Base-by-base conservation (phyloP, 805 yeast genomes). In the Debaryomyces castellii region DNA sequence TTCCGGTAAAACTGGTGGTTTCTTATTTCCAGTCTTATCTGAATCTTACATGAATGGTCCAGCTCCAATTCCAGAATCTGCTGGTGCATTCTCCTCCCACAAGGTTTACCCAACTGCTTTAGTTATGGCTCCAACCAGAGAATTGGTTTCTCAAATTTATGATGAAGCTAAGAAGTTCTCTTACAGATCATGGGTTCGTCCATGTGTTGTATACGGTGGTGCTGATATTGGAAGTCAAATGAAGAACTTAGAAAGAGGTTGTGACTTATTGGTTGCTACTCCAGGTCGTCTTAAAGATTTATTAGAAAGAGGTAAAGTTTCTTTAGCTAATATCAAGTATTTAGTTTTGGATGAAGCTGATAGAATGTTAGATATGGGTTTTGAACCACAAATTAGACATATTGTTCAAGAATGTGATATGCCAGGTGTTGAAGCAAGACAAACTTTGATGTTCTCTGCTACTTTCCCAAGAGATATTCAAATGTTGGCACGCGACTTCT, bases 291-390 rank as follows among this genome's bases (percentile, higher is more conserved):
- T 94, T 67, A 91, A 85, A 64, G 99, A 94, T 74, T 78, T 94
- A 71, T 76, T 94, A 55, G 97, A 91, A 76, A 88, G 97, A 77
- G 97, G 97, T 63, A 78, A 83, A 61, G 88, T 94, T 58, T 90
- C 97, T 38, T 79, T 94, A 64, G 78, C 82, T 54, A 89, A 88
- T 73, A 89, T 92, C 73, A 89, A 87, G 70, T 94, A 89, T 73
- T 81, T 94, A 68, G 97, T 94, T 43, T 80, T 94, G 57, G 99
- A 92, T 74, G 99, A 92, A 80, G 99, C 99, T 64, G 99, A 94
- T 76, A 89, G 99, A 79, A 94, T 94, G 99, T 84, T 94, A 76
- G 99, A 94, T 83, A 94, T 94, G 98, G 99, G 99, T 81, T 94
- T 94, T 77, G 99, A 94, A 78, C 97, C 97, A 55, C 99, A 94